Evolutionary conservation across 352 stramenopile species (phyloP), one percentile per base, ranked within the genome.

Genomic region (Pythium grandisporangium): DNA sequence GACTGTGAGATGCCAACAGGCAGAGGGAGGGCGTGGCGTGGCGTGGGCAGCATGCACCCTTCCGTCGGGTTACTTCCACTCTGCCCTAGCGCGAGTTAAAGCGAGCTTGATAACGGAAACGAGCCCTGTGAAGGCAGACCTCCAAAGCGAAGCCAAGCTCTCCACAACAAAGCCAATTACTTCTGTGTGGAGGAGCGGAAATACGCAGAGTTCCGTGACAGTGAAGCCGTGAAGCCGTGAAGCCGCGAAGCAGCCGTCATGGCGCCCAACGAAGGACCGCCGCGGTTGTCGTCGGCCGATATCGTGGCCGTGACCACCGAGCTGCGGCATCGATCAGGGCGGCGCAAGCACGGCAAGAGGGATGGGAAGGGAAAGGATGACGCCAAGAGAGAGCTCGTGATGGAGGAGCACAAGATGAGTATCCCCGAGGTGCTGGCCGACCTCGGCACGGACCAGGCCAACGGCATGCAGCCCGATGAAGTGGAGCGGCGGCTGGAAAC

Each of bases 271-370:
- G 52, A 56, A 24, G 45, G 38, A 19, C 39, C 45, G 44, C 73
- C 73, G 45, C 63, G 70, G 40, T 57, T 87, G 24, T 90, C 77
- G 38, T 90, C 77, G 51, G 77, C 77, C 14, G 77, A 90, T 56
- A 90, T 90, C 48, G 77, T 90, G 45, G 77, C 77, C 19, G 77
- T 84, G 48, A 78, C 77, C 33, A 90, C 77, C 24, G 77, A 90
- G 57, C 61, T 90, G 50, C 69, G 77, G 24, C 71, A 87, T 34
- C 77, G 77, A 4, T 63, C 80, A 40, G 66, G 44, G 4, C 38
- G 68, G 19, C 62, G 58, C 11, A 63, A 66, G 8, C 55, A 59
- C 19, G 74, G 66, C 43, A 90, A 83, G 40, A 74, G 76, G 38
- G 55, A 66, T 40, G 50, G 47, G 6, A 82, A 80, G 43, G 61